These are phyloP conservation scores for Ailanthus altissimus DNA, from an alignment of 345 rosid species.

Conservation along the genomic window DNA sequence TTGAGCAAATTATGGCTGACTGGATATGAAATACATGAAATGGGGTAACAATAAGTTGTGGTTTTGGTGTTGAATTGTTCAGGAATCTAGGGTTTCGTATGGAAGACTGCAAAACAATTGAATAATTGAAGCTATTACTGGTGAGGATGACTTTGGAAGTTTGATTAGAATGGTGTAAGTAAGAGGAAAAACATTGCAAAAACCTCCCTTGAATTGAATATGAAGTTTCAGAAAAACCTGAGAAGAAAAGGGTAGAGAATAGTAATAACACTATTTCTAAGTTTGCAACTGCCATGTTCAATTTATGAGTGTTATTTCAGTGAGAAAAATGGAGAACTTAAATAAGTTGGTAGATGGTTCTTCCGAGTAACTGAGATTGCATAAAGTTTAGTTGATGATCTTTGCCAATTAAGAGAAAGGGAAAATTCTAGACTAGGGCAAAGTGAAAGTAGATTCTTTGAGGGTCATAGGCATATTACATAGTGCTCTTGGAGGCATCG, in stretches of 20 bases:
- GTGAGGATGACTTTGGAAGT: constrained; percentile 21
- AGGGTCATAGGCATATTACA: neutral
- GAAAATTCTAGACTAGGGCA: neutral
- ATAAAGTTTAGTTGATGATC: neutral
- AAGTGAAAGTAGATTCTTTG: neutral
- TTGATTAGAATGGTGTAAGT: constrained; percentile 13
- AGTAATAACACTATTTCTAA: neutral
- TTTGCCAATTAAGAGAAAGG: neutral
- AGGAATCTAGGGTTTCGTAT: constrained; percentile 29
- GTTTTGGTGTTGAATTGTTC: constrained; percentile 21
- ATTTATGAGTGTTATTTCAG: neutral
- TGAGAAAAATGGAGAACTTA: neutral
- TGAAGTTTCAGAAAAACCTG: neutral
- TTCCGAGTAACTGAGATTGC: too few species aligned
- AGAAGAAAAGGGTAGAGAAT: neutral
- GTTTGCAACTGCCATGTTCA: neutral
- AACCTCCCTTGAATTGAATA: constrained; percentile 16
- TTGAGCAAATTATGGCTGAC: constrained; percentile 11
- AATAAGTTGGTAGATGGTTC: too few species aligned
- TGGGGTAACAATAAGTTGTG: constrained; percentile 8
- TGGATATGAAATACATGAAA: constrained; percentile 7
- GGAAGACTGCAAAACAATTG: constrained; percentile 24
- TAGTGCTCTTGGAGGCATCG: neutral
- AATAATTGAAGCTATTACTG: constrained; percentile 8
- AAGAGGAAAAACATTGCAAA: constrained; percentile 24